Percentiles rank a stretch among this genome's conserved stretches.
phyloP scores from a whole-genome alignment of 495 filamentous ascomycete genomes.

The Wilcoxina mikolae region DNA sequence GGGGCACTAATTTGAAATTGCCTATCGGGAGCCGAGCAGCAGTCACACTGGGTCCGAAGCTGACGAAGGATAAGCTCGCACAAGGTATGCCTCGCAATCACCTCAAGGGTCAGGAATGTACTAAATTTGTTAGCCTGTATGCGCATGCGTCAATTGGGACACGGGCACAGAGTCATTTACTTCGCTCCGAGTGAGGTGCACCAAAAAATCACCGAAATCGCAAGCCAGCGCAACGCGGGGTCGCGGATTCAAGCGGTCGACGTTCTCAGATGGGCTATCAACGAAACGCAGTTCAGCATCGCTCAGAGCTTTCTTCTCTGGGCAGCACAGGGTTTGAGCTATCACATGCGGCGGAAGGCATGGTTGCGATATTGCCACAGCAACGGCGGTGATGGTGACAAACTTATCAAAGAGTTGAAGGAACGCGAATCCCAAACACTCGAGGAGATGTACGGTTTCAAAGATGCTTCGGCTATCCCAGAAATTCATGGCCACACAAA shows the following conservation, averaged over 20 bases:
- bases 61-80: conserved; percentile 57
- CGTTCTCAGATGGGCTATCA: conserved; percentile 45
- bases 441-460: conserved; percentile 31
- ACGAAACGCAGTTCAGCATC: conserved; percentile 39
- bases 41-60: conserved; percentile 51
- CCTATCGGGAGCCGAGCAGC: conserved; percentile 46
- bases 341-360: conserved; percentile 26
- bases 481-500: background rate
- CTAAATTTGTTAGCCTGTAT: conserved; percentile 53
- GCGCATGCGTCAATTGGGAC: conserved; percentile 47
- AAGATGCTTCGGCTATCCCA: background rate
- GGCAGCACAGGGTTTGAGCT: conserved; percentile 44
- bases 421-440: conserved; percentile 36
- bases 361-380: conserved; percentile 3
- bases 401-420: background rate
- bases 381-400: conserved; percentile 9
- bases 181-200: conserved; percentile 41
- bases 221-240: conserved; percentile 13
- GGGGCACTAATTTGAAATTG: conserved; percentile 58
- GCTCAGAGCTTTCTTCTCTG: conserved; percentile 41
- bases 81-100: conserved; percentile 51
- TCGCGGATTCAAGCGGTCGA: too few relatives aligned
- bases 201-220: conserved; percentile 28
- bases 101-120: too few relatives aligned
- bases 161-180: conserved; percentile 48